A percentile compares a stretch with the other conserved stretches of the same genome.
These are phyloP conservation scores for Lentinula guzmanii DNA, from an alignment of 768 basidiomycete genomes.

Conservation along the genomic window DNA sequence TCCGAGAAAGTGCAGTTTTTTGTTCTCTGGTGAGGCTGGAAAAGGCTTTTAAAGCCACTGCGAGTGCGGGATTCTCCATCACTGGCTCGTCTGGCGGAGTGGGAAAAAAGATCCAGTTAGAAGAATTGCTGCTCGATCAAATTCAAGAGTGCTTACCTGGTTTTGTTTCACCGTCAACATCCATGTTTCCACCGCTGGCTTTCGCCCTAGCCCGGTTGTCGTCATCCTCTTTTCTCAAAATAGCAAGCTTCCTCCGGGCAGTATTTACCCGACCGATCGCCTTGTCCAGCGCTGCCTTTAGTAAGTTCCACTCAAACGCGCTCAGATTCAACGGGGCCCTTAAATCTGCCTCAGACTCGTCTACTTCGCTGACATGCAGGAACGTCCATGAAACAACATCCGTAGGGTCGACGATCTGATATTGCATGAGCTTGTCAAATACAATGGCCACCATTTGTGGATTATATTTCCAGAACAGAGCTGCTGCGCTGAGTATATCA, in stretches of 20 bases:
- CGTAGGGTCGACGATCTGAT: constrained; percentile 92
- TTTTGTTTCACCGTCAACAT: constrained; percentile 55
- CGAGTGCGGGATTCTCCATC: constrained; percentile 62
- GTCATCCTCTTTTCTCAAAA: constrained; percentile 84
- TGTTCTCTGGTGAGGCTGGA: constrained; percentile 71
- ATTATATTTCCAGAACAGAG: constrained; percentile 79
- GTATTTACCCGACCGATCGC: constrained; percentile 83
- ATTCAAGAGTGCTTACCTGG: constrained; percentile 27
- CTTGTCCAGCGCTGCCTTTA: constrained; percentile 82
- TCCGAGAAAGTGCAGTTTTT: constrained; percentile 62
- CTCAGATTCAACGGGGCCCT: constrained; percentile 38
- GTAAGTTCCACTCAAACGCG: constrained; percentile 79
- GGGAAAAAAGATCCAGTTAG: constrained; percentile 2
- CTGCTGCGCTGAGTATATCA: constrained; percentile 66
- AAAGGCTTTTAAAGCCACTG: constrained; percentile 69
- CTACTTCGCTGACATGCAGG: constrained; percentile 40
- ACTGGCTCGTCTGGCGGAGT: constrained; percentile 33
- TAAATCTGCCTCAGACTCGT: constrained; percentile 25
- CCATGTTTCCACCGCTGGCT: constrained; percentile 39
- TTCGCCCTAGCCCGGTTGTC: constrained; percentile 73
- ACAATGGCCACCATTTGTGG: constrained; percentile 88
- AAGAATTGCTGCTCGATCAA: neutral
- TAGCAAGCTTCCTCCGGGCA: constrained; percentile 66
- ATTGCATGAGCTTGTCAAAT: constrained; percentile 97
- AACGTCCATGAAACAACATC: constrained; percentile 90